Evolutionary conservation across 1,284 basidiomycete genomes (phyloP), one percentile per base, ranked within the genome.

Genomic region (Cutaneotrichosporon sp.): DNA sequence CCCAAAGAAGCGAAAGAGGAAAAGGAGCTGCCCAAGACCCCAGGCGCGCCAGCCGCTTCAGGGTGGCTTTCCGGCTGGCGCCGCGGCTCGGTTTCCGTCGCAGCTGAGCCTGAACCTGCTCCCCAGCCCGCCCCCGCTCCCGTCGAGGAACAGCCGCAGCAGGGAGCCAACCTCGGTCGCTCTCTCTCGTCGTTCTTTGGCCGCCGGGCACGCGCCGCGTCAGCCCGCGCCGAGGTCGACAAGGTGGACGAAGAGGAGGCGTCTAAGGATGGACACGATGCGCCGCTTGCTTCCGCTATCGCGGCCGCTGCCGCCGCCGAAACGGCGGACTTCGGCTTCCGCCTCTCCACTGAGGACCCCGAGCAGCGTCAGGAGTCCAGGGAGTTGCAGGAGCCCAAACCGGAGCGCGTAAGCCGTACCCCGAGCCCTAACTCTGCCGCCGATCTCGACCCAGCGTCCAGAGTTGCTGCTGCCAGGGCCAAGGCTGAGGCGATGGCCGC

Each of bases 141-240:
- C 25, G 47, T 10, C 12, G 24, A 20, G 20, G 41, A 27, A 51
- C 45, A 14, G 41, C 46, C 26, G 9, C 32, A 34, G 7, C 32
- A 44, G 12, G 46, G 46, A 12, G 53, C 49, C 17, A 46, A 46
- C 22, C 43, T 59, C 27, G 53, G 53, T 25, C 57, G 57, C 11
- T 41, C 41, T 32, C 20, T 59, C 7, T 52, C 52, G 12, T 52
- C 50, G n/a, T 59, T 59, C 44, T 59, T 59, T 11, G 57, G 46
- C 17, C 52, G 57, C 11, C 24, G 46, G 9, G 46, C 35, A 9
- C 46, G 46, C 12, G 26, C 26, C n/a, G 37, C 34, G 19, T 49
- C 46, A 11, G 37, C 26, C n/a, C n/a, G 26, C 6, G 35, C 17
- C 7, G 37, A 37, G 19, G 37, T 16, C 25, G 35, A 39, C 19